Evolutionary conservation across 1,284 basidiomycete genomes (phyloP).

Genomic region (Ceratobasidium sp.): DNA sequence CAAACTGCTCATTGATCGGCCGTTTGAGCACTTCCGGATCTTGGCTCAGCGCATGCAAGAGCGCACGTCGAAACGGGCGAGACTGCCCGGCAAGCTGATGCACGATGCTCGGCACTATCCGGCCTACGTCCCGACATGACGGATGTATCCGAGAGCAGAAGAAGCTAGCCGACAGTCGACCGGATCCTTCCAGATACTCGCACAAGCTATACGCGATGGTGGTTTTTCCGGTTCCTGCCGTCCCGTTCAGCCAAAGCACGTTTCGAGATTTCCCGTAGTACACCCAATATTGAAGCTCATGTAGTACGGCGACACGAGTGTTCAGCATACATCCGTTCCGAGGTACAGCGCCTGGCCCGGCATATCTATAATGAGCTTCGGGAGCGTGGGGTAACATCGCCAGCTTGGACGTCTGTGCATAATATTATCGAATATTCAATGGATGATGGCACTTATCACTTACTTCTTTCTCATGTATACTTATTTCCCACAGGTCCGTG

Average conservation of each 20-base stretch:
- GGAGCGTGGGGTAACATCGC: neutral
- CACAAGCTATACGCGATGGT: constrained; percentile 1
- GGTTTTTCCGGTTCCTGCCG: constrained; percentile 5
- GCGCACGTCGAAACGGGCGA: neutral
- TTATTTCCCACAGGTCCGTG: neutral
- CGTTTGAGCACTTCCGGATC: neutral
- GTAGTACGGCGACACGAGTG: neutral
- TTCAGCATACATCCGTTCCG: constrained; percentile 1
- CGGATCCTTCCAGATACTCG: neutral
- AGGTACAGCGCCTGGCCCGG: neutral
- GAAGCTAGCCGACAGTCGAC: constrained; percentile 1
- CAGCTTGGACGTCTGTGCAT: neutral
- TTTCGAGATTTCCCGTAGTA: neutral
- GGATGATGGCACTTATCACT: neutral
- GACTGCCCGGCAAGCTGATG: constrained; percentile 8
- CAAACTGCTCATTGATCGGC: neutral
- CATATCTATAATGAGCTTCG: neutral
- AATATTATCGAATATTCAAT: neutral
- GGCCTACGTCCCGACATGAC: too few species aligned
- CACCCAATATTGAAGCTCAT: neutral
- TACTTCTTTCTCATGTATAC: neutral
- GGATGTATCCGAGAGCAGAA: neutral
- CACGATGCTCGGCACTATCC: neutral
- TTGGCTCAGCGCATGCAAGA: neutral
- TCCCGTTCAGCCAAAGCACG: constrained; percentile 17